These are phyloP conservation scores for Cryptococcus sp. DNA, from an alignment of 1,284 basidiomycete genomes.

Conservation along the genomic window DNA sequence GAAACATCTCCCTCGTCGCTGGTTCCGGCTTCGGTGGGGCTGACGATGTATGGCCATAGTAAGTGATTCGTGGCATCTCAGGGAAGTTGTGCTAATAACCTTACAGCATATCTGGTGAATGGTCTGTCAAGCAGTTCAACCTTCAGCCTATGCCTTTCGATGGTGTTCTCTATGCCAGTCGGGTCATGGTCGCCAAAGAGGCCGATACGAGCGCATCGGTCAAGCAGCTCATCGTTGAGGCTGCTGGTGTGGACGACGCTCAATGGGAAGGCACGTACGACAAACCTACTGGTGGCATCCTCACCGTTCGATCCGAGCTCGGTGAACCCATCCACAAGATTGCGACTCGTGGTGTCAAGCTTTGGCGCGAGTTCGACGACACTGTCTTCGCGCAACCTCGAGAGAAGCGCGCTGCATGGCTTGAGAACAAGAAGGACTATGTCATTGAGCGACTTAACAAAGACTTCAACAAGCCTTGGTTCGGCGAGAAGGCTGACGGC, in stretches of 20 bases:
- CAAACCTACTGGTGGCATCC: conserved; percentile 91
- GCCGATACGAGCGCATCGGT: conserved; percentile 91
- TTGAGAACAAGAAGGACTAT: conserved; percentile 81
- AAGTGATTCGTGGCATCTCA: conserved; percentile 12
- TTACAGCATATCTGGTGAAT: conserved; percentile 77
- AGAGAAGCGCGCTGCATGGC: conserved; percentile 89
- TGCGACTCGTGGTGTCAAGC: conserved; percentile 90
- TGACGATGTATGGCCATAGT: conserved; percentile 94
- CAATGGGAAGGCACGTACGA: conserved; percentile 95
- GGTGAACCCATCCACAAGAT: conserved; percentile 99
- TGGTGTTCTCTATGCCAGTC: conserved; percentile 91
- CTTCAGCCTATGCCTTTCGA: conserved; percentile 99
- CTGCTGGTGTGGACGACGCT: conserved; percentile 85
- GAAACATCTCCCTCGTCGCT: conserved; percentile 86
- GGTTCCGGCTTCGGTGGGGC: conserved; percentile 97
- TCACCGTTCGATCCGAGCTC: conserved; percentile 96
- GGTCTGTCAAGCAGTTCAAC: conserved; percentile 79
- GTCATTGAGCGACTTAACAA: conserved; percentile 90
- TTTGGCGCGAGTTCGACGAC: conserved; percentile 98
- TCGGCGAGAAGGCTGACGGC: conserved; percentile 90
- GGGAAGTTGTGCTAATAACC: background rate
- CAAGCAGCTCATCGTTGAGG: conserved; percentile 94
- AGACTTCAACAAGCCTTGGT: conserved; percentile 97
- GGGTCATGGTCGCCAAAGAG: conserved; percentile 98
- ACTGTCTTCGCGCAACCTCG: conserved; percentile 91